phyloP scores from a whole-genome alignment of 805 yeast genomes.

The Wickerhamiella vanderwaltii region DNA sequence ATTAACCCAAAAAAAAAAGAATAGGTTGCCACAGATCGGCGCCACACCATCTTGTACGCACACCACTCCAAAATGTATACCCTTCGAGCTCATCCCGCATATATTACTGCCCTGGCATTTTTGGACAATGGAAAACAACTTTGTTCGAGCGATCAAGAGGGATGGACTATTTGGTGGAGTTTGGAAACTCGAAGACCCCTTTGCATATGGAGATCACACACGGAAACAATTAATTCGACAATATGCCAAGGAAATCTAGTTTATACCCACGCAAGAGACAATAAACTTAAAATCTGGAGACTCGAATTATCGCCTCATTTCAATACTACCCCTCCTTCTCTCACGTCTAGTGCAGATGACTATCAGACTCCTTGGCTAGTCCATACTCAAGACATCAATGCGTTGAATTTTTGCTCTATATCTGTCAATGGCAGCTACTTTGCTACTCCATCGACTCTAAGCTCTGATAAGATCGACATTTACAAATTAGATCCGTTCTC shows the following conservation, averaged over 20 bases:
- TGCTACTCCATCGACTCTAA: constrained; percentile 50
- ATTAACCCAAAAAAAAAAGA: no score
- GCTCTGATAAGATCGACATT: constrained; percentile 54
- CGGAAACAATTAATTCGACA: constrained; percentile 38
- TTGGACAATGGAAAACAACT: constrained; percentile 31
- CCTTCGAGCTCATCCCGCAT: constrained; percentile 27
- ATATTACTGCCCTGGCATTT: constrained; percentile 25
- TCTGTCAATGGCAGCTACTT: constrained; percentile 33
- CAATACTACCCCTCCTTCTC: constrained; percentile 30
- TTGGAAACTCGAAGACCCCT: constrained; percentile 43
- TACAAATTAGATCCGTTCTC: constrained; percentile 31
- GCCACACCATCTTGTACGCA: no score
- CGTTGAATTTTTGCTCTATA: constrained; percentile 62
- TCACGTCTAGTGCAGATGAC: constrained; percentile 15
- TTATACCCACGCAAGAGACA: constrained; percentile 59
- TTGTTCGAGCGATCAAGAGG: constrained; percentile 48
- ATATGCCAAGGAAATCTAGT: constrained; percentile 24
- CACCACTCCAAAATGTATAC: constrained; percentile 19
- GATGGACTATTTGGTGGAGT: constrained; percentile 57
- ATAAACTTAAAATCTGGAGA: constrained; percentile 29
- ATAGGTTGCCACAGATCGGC: not conserved
- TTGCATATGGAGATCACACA: constrained; percentile 50
- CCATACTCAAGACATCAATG: constrained; percentile 53
- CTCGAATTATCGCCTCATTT: constrained; percentile 28
- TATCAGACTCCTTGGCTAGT: constrained; percentile 27